Evolutionary conservation across 371 early-diverging fungal genomes (phyloP).

Genomic region (Syncephalis fuscata): DNA sequence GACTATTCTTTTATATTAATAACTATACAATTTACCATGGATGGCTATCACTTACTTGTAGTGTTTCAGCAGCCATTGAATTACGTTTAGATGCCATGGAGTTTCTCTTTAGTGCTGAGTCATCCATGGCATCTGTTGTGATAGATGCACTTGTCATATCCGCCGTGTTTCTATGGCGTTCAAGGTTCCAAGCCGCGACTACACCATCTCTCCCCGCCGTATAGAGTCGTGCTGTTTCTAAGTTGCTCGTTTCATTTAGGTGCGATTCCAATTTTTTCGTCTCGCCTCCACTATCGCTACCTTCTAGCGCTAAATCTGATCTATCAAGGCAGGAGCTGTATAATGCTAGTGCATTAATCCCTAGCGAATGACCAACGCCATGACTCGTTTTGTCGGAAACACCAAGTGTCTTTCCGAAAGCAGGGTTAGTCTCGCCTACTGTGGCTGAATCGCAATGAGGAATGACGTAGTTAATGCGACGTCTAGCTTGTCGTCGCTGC

Average conservation of each 20-base stretch:
- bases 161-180: constrained; percentile 12
- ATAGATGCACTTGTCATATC: too few species aligned
- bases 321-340: constrained; percentile 17
- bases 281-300: too few species aligned
- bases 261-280: too few species aligned
- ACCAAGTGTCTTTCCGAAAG: neutral
- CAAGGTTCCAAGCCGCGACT: constrained; percentile 73
- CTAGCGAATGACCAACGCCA: constrained; percentile 36
- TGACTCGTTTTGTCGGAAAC: neutral
- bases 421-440: too few species aligned
- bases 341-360: constrained; percentile 58
- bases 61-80: neutral
- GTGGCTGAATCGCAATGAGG: constrained; percentile 1
- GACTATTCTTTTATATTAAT: neutral
- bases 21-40: neutral
- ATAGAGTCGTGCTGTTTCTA: constrained; percentile 49
- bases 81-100: too few species aligned
- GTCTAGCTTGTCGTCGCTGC: constrained; percentile 2
- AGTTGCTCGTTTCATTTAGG: too few species aligned
- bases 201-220: constrained; percentile 83
- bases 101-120: too few species aligned
- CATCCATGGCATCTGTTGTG: too few species aligned
- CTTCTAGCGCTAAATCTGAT: too few species aligned
- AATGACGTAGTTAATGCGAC: constrained; percentile 6
- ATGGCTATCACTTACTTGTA: neutral